Evolutionary conservation across 371 early-diverging fungal genomes (phyloP), one percentile per base, ranked within the genome.

Genomic region (Amoeboaphelidium protococcarum): DNA sequence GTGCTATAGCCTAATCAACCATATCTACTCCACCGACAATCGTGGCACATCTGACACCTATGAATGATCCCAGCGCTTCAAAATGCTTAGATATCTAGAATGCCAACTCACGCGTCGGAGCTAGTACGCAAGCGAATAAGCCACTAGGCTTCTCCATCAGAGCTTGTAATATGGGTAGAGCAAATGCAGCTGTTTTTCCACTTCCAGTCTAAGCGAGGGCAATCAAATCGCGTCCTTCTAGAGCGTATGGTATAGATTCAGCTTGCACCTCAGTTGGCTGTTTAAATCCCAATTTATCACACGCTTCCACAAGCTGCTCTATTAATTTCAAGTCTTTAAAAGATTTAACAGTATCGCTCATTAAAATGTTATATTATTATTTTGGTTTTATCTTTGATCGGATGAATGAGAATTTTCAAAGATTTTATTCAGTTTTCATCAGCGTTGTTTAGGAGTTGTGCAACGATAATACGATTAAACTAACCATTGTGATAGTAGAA

Each of bases 171-270:
- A 98, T 90, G 0, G 99, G 99, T 19, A 98, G 58, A 1, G 96
- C 88, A 69, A 98, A 99, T 0, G 98, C 92, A 6, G 96, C 87
- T 0, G 99, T 99, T 64, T 99, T 99, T 53, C 99, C 99, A 1
- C 81, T 79, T 49, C 99, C 99, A 0, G 99, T 99, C 52, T 86
- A 81, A 25, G 99, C 98, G 13, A 85, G 80, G 40, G 95, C 98
- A 52, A 99, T 84, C 3, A 91, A 74, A 59, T 92, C 86, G 49
- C 68, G 63, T 0, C 88, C 82, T 58, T 80, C 72, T 20, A 89
- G 58, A 24, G 82, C 69, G 42, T 73, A 63, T 1, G 73, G 76
- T 45, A 91, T 78, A 50, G 84, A 83, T 57, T 79, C 78, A 47
- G 64, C 64, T 58, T 99, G 98, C 55, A 99, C 94, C 59, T 85